Evolutionary conservation across 2,329 filamentous ascomycete species (phyloP), one percentile per base, ranked within the genome.

Genomic region (Zymoseptoria ardabiliae): DNA sequence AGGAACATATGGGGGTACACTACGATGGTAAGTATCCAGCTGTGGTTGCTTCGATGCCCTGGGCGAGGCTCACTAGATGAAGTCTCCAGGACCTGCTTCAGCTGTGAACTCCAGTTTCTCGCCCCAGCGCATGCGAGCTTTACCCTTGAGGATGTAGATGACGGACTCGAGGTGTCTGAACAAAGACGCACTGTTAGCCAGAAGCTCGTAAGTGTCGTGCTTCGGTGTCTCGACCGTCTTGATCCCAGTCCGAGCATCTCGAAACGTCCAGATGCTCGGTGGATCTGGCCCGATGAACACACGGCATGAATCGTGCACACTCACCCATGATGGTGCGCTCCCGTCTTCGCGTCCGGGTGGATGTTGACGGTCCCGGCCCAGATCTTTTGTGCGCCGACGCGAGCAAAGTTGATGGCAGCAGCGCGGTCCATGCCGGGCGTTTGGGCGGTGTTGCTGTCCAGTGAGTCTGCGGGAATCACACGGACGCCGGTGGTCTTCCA

Each of bases 291-390:
- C 2, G 9, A 45, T 17, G 6, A 45, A 45, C 5, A 5, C n/a
- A 7, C 17, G 6, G 1, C 17, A 7, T 13, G 11, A n/a, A n/a
- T 13, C 4, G 5, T 1, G 2, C 2, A 17, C n/a, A 45, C 35
- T 45, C 35, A 45, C 35, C 35, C 35, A 45, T 45, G 35, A 45
- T 45, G 35, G n/a, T 45, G 35, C 13, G 35, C 76, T 0, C 76
- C 76, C 20, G 76, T 78, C 63, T 78, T 78, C 52, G 75, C 77
- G 59, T 77, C 71, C 1, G 76, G 64, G 60, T 76, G 72, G 61
- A 78, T 77, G 60, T 76, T 65, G 21, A 78, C 76, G 1, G 76
- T 78, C 0, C 76, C 76, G 5, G 76, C 76, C 76, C 76, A 78
- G 22, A 78, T 68, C 58, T 77, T 77, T 61, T 77, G 72, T 0